Base-by-base conservation (phyloP, 2,329 filamentous ascomycete species). In the Colletotrichum shisoi region DNA sequence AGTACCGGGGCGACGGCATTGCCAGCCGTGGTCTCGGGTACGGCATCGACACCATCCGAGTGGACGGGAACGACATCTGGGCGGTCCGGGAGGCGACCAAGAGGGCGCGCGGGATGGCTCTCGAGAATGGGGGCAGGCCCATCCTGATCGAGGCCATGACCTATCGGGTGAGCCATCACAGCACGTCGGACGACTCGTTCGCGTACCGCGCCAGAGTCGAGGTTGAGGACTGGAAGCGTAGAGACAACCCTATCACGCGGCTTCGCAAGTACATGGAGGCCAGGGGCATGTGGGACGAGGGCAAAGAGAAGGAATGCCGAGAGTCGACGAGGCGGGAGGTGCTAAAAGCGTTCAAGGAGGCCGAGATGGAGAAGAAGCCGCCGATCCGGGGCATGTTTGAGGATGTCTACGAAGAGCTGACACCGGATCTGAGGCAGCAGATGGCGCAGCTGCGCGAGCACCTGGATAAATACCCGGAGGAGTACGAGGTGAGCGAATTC, bases 161-260 rank as follows among this genome's bases (percentile, higher is more conserved):
- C 27, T 99, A 99, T 79, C 93, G 95, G n/a, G 94, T 98, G 49
- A 94, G 92, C 7, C 93, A 99, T 76, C 95, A 99, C 81, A 97
- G 93, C 78, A 99, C 95, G 0, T 95, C 91, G 0, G 95, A 99
- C 75, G 95, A 99, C 79, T 95, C 91, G 31, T 99, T 97, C 74
- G 95, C 95, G 0, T 99, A 99, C 80, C 91, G 95, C 9, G 93
- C 94, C 1, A 88, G 91, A 31, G 89, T 97, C 0, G 95, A 99
- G 75, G 95, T 99, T 78, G 93, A 97, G 76, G 92, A 96, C 76
- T 97, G 93, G 93, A 96, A 96, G 78, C 84, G 93, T 0, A 84
- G 93, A 13, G 94, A 97, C 75, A 97, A 97, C 74, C 93, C 93
- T 1, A 90, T 97, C 57, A 93, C 91, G 2, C 85, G 93, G 13